phyloP scores from a whole-genome alignment of 2,329 filamentous ascomycete species.

The Penicillium sp. region DNA sequence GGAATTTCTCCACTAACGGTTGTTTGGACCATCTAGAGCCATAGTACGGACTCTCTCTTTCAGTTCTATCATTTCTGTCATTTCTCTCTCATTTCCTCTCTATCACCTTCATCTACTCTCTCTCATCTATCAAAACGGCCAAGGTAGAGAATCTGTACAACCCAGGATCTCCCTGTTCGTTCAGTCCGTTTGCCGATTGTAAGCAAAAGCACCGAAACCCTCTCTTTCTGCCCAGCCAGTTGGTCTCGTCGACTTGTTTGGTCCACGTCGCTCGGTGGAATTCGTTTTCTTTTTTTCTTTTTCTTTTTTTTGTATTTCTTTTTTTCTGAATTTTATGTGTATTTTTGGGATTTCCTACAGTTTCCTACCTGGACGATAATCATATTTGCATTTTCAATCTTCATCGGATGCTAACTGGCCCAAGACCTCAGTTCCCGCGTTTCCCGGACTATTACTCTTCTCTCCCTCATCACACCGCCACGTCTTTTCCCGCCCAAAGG shows the following conservation, averaged over 20 bases:
- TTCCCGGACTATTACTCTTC: slow-evolving; percentile 4
- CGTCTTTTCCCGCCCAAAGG: slow-evolving; percentile 20
- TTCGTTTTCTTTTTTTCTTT: slow-evolving; percentile 12
- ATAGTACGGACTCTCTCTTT: background rate
- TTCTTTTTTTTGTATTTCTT: background rate
- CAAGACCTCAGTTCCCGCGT: slow-evolving; percentile 9
- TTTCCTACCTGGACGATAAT: background rate
- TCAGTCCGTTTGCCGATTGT: slow-evolving; percentile 26
- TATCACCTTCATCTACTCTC: background rate
- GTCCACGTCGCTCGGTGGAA: slow-evolving; percentile 17
- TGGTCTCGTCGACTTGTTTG: slow-evolving; percentile 17
- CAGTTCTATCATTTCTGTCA: background rate
- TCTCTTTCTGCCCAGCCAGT: slow-evolving; percentile 26
- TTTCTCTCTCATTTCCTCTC: background rate
- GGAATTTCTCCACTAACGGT: slow-evolving; percentile 10
- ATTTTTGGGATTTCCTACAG: background rate
- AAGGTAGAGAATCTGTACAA: background rate
- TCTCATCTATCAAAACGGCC: background rate
- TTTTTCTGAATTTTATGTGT: background rate
- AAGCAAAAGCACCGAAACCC: slow-evolving; percentile 2
- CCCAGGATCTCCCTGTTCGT: slow-evolving; percentile 20
- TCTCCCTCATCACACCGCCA: slow-evolving; percentile 18
- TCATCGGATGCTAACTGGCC: slow-evolving; percentile 11
- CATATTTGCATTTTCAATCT: slow-evolving; percentile 1
- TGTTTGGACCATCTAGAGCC: slow-evolving; percentile 7